Evolutionary conservation across 164 flowering plant species (phyloP).

Genomic region (Sedum album): DNA sequence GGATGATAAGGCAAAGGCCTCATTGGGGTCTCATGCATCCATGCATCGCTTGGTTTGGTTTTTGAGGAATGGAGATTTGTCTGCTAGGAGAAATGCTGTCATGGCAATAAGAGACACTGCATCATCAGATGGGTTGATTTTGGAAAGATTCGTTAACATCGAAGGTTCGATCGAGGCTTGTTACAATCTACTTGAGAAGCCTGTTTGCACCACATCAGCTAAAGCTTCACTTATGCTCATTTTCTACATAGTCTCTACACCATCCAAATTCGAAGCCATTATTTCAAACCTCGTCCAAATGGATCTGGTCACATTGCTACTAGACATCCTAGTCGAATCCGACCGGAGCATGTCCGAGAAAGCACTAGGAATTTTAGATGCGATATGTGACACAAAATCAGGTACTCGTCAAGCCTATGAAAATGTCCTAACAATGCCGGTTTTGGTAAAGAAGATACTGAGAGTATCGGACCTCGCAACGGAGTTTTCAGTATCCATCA

Average conservation of each 20-base stretch:
- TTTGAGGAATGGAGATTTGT: slow-evolving; percentile 29
- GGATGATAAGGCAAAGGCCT: slow-evolving; percentile 24
- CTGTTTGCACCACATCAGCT: slow-evolving; percentile 45
- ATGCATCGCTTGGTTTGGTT: slow-evolving; percentile 39
- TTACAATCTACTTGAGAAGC: slow-evolving; percentile 40
- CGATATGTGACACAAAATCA: slow-evolving; percentile 19
- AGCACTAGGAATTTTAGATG: slow-evolving; percentile 50
- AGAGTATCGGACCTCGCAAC: slow-evolving; percentile 58
- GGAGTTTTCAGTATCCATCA: slow-evolving; percentile 47
- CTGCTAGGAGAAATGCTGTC: slow-evolving; percentile 37
- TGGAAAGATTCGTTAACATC: slow-evolving; percentile 16
- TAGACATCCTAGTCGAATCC: slow-evolving; percentile 51
- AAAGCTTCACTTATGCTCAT: slow-evolving; percentile 44
- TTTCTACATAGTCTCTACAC: slow-evolving; percentile 33
- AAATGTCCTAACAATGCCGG: slow-evolving; percentile 50
- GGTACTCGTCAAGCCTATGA: slow-evolving; percentile 31
- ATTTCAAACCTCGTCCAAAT: slow-evolving; percentile 22
- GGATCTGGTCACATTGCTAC: slow-evolving; percentile 40
- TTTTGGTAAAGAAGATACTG: slow-evolving; percentile 61
- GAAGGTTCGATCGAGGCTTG: slow-evolving; percentile 41
- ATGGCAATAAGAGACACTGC: slow-evolving; percentile 32
- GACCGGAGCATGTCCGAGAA: slow-evolving; percentile 59
- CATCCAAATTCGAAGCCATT: slow-evolving; percentile 11
- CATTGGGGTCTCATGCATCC: slow-evolving; percentile 30
- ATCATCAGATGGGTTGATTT: slow-evolving; percentile 16